Base-by-base conservation (phyloP, 805 yeast species). In the Schizosaccharomyces octosporus region DNA sequence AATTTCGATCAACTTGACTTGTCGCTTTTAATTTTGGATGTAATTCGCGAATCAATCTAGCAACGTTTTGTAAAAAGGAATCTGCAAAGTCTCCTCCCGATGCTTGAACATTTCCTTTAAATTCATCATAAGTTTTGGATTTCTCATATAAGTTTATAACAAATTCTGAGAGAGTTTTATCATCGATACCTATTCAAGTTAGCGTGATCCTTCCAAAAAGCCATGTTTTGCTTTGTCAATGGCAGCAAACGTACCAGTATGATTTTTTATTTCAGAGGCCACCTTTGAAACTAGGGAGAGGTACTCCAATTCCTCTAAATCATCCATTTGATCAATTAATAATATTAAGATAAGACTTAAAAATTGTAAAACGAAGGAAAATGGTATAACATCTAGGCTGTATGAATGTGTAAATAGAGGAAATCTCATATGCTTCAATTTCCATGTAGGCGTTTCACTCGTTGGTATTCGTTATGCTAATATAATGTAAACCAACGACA, bases 141-240 rank as follows among this genome's bases (percentile, higher is more conserved):
- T 69, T 67, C 1, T 65, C 64, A 63, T 72, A 72, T 7, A 80
- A 65, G 62, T 74, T 73, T 15, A 74, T 62, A 4, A 81, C 69
- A 65, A 76, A 79, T 63, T 77, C 79, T 0, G 80, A 77, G 27
- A 79, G 71, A 5, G 73, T 70, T 45, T 68, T 69, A 62, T 79
- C 82, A 45, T 72, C 71, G 3, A 72, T 67, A 7, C 76, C 79
- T 65, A 60, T 21, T 21, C 1, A n/a, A 15, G 11, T n/a, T 55
- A 61, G 21, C 62, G 21, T 27, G 15, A 31, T 21, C 27, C 60
- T 24, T n/a, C 4, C 1, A 31, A 39, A 36, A 15, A 19, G 11
- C 13, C 19, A 17, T 27, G 9, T 17, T 24, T 19, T 31, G 5
- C 11, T 13, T 32, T 59, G 41, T 1, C 59, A 45, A 48, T 29